Conservation (phyloP, 1,284 basidiomycete genomes). For the Austroboletus sp. region DNA sequence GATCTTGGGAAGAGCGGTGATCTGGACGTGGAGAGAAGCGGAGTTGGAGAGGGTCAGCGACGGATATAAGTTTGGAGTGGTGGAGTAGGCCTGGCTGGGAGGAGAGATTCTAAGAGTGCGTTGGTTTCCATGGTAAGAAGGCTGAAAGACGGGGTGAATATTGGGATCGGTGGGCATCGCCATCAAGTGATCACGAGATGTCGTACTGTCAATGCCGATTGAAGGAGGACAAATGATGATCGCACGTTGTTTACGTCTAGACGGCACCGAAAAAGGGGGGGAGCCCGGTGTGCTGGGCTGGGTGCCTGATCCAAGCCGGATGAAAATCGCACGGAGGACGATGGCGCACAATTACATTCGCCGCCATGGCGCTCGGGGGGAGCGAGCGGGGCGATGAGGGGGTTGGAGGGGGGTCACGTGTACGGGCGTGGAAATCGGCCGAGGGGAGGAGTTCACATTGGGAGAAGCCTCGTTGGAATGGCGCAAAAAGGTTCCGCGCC, state of each 20-base stretch:
- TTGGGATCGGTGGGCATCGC: slow-evolving; percentile 2
- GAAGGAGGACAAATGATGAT: slow-evolving; percentile 18
- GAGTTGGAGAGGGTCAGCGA: slow-evolving; percentile 15
- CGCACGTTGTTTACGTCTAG: slow-evolving; percentile 27
- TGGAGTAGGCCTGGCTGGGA: neutral
- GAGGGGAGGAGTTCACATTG: slow-evolving; percentile 20
- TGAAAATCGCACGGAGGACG: slow-evolving; percentile 16
- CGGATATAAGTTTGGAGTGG: slow-evolving; percentile 15
- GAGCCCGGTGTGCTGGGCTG: slow-evolving; percentile 7
- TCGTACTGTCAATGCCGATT: slow-evolving; percentile 23
- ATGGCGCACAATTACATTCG: too few relatives aligned
- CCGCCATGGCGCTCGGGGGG: too few relatives aligned
- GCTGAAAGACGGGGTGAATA: slow-evolving; percentile 12
- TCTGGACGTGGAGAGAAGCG: slow-evolving; percentile 12
- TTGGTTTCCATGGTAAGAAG: slow-evolving; percentile 31
- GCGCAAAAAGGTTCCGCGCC: slow-evolving; percentile 29
- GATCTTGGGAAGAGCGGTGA: slow-evolving; percentile 9
- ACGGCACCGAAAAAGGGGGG: slow-evolving; percentile 32
- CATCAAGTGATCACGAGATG: slow-evolving; percentile 26
- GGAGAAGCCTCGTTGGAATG: slow-evolving; percentile 13
- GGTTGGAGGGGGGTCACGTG: neutral
- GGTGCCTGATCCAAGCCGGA: slow-evolving; percentile 28
- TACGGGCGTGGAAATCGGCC: too few relatives aligned
- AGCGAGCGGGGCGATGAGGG: neutral
- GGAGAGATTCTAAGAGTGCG: neutral